Evolutionary conservation across 2,329 filamentous ascomycete genomes (phyloP), one percentile per base, ranked within the genome.

Genomic region (Fusarium brevicatenulatum): DNA sequence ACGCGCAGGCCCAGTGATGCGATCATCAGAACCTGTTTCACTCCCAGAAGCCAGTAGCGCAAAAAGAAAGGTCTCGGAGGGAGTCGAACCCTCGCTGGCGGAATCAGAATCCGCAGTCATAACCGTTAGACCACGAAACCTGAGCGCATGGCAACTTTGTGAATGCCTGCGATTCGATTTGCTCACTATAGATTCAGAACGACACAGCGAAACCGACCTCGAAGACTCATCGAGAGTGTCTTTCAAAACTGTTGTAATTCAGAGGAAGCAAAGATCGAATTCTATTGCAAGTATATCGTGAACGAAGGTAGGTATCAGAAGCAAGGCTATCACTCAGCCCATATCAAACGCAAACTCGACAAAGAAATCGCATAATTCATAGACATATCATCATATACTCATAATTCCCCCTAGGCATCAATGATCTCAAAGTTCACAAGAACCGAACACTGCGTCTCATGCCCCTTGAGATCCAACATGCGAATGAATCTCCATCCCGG

Each of bases 401-500:
- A 55, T 71, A 57, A 57, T 25, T 25, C 5, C 12, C 2, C n/a
- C 18, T 68, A 80, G 23, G 71, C 72, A 75, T 90, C 83, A 66
- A 81, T 80, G 59, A 92, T 77, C 63, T 90, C 87, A 78, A 92
- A 91, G 74, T 84, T 89, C 10, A 92, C 86, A 36, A 92, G 81
- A 49, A 93, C 65, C 7, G 88, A 87, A 71, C 90, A 91, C 68
- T 83, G 86, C 1, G 91, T 92, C 82, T 92, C 89, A 37, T 86
- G 83, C 0, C 91, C 91, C 77, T 88, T 89, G 64, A 92, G 80
- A 75, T 92, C 90, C 72, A 92, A 75, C 87, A 93, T 87, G 9
- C 89, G 83, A 43, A 93, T 84, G 63, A 93, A 92, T 7, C 81
- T 85, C 91, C 91, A 93, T 0, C 87, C 90, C 0, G 84, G 82